Base-by-base conservation (phyloP, 192 early-diverging fungal species). In the Gaertneriomyces semiglobifer region DNA sequence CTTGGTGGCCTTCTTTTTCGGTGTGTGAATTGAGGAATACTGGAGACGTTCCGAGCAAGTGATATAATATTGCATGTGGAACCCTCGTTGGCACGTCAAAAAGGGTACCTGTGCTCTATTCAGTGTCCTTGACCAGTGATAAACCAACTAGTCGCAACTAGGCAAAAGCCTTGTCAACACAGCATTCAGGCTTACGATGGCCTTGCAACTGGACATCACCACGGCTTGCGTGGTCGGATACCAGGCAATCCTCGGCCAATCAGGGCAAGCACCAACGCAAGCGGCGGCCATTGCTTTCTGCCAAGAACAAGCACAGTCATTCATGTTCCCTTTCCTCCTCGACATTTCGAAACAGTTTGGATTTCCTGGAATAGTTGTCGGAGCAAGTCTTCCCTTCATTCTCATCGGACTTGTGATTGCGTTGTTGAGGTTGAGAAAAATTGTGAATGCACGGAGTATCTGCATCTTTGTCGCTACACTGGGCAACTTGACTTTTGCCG, bases 381-480 rank as follows among this genome's bases (percentile, higher is more conserved):
- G 65, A 6, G 53, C 55, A 14, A 47, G 65, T 47, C n/a, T 56
- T 53, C 65, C 65, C 3, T 66, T 56, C 54, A 6, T 66, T 11
- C 1, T 47, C 8, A 33, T 58, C 51, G 53, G 65, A 14, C 53
- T 66, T 25, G 18, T 42, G 54, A 44, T 66, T 38, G 18, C 65
- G 14, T 58, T 48, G 3, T 39, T 47, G 19, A 14, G 65, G 14
- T 43, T 66, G 14, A 44, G 56, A 20, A 20, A 39, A 9, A 40
- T 57, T 45, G 39, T 66, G n/a, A 66, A 58, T 33, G 39, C 55
- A 7, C 53, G 65, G 43, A 25, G 19, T 16, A 19, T 66, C n/a
- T 66, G 56, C 54, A 20, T 66, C 38, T 7, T 66, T 4, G 48
- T 58, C 55, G 43, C 11, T 14, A 59, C 53, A n/a, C 39, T 66